phyloP scores from a whole-genome alignment of 371 early-diverging fungal genomes.

The Mortierella sp. region DNA sequence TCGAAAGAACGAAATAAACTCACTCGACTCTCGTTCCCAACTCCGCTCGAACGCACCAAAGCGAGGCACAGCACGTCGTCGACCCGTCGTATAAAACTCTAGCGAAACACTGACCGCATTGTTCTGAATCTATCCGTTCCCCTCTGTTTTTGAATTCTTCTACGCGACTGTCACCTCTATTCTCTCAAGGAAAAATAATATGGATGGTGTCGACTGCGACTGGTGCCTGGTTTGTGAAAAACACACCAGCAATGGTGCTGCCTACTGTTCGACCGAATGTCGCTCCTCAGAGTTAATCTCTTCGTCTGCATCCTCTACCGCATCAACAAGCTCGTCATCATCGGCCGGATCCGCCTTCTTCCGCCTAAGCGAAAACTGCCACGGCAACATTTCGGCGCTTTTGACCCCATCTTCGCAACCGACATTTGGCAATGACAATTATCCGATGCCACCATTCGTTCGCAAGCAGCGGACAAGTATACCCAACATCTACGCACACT shows the following conservation, averaged over 20 bases:
- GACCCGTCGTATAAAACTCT: neutral
- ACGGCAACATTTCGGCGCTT: constrained; percentile 15
- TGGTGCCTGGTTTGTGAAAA: constrained; percentile 56
- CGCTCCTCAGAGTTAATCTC: constrained; percentile 52
- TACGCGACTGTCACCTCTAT: neutral
- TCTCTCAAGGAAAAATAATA: constrained; percentile 4
- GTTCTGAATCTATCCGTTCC: neutral
- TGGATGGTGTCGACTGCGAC: constrained; percentile 55
- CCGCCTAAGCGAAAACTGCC: constrained; percentile 23
- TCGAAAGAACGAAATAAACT: neutral
- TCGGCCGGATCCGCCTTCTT: constrained; percentile 27
- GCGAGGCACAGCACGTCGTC: neutral
- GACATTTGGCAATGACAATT: constrained; percentile 17
- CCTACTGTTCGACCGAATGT: constrained; percentile 51
- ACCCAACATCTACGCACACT: constrained; percentile 55
- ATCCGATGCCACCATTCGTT: constrained; percentile 52
- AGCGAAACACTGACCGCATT: neutral
- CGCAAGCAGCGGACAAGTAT: constrained; percentile 53
- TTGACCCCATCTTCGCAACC: constrained; percentile 8
- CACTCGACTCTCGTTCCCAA: neutral
- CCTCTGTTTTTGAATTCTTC: neutral
- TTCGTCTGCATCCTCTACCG: constrained; percentile 42
- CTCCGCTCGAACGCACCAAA: neutral
- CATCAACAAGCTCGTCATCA: constrained; percentile 13
- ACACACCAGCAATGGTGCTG: constrained; percentile 38